Conservation (phyloP, 768 basidiomycete genomes). For the Tulasnella sp. region DNA sequence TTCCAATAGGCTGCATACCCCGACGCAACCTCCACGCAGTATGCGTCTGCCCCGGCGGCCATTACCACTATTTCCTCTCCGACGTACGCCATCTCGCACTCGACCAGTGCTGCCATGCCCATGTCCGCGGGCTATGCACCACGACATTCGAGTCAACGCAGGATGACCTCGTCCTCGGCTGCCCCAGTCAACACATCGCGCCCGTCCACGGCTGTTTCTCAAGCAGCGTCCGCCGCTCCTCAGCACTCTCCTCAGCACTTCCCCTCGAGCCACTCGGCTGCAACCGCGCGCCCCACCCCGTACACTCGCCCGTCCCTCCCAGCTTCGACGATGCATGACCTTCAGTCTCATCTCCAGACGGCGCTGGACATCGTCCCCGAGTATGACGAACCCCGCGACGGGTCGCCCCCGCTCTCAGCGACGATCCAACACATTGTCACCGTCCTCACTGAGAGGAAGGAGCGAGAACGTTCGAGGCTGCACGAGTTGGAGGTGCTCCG, state of each 20-base stretch:
- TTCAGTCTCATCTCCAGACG: not conserved
- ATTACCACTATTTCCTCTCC: not conserved
- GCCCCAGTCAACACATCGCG: not conserved
- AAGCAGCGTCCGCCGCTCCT: not conserved
- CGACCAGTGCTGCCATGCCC: not conserved
- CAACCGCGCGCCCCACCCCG: not conserved
- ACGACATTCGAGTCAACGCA: not conserved
- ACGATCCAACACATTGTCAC: conserved; percentile 11
- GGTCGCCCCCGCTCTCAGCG: conserved; percentile 7
- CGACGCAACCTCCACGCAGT: not conserved
- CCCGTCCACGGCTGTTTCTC: not conserved
- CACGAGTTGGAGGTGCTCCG: conserved; percentile 13
- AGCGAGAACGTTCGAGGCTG: not conserved
- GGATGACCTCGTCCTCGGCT: not conserved
- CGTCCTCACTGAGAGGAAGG: conserved; percentile 9
- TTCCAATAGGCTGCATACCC: not conserved
- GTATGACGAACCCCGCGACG: not conserved
- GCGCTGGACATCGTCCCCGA: not conserved
- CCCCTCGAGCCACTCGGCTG: not conserved
- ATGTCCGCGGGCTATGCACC: not conserved
- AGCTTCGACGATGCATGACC: not conserved
- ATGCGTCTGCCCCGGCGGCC: not conserved
- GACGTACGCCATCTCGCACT: not conserved
- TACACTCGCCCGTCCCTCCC: not conserved
- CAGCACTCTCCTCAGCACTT: not conserved